A percentile compares a stretch with the other conserved stretches of the same genome.
Conservation (phyloP, 1,284 basidiomycete species). For the Naganishia cerealis region DNA sequence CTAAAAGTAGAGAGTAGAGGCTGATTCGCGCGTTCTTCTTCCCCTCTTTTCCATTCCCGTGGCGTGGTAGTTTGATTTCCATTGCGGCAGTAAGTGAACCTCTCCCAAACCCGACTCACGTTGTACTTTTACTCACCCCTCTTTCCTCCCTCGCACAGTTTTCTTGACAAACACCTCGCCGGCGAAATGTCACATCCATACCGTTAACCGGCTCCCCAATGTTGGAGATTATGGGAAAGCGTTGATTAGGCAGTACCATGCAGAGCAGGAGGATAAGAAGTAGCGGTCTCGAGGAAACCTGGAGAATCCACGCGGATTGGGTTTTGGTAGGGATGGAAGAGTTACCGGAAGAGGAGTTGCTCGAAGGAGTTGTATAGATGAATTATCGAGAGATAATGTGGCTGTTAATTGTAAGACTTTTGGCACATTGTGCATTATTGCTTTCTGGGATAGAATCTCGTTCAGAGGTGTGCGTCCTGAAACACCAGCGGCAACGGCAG, state of each 20-base stretch:
- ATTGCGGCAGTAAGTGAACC: slow-evolving; percentile 47
- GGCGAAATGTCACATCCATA: slow-evolving; percentile 52
- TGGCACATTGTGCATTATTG: too few species aligned
- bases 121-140: slow-evolving; percentile 41
- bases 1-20: background rate
- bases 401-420: too few species aligned
- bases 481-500: too few species aligned
- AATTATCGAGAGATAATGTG: too few species aligned
- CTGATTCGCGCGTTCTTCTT: background rate
- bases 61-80: slow-evolving; percentile 45
- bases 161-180: slow-evolving; percentile 52
- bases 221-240: slow-evolving; percentile 50
- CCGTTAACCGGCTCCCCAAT: slow-evolving; percentile 49
- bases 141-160: slow-evolving; percentile 34
- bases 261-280: slow-evolving; percentile 27
- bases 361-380: too few species aligned
- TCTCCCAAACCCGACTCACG: slow-evolving; percentile 42
- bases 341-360: too few species aligned
- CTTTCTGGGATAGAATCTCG: too few species aligned
- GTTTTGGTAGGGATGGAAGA: too few species aligned
- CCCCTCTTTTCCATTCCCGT: background rate
- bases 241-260: slow-evolving; percentile 40
- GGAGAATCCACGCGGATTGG: too few species aligned
- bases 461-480: too few species aligned
- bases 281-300: too few species aligned